Conservation (phyloP, 495 filamentous ascomycete genomes). For the Trichocladium uniseriatum region DNA sequence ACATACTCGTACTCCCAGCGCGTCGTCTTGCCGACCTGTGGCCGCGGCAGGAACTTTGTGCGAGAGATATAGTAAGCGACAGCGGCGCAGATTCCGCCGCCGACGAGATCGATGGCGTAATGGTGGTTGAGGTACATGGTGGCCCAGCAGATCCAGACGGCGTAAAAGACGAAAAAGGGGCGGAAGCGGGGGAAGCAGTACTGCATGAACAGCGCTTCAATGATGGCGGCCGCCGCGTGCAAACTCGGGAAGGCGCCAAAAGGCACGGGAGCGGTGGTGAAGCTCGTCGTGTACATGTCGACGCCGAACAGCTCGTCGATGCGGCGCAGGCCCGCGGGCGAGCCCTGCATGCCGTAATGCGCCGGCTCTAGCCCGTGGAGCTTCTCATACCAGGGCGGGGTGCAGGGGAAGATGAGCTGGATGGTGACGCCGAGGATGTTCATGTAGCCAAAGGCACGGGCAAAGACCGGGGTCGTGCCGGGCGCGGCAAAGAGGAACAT, state of each 20-base stretch:
- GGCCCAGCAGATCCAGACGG: conserved; percentile 94
- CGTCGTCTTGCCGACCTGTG: conserved; percentile 72
- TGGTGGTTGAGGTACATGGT: conserved; percentile 97
- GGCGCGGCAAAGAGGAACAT: conserved; percentile 86
- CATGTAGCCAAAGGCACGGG: conserved; percentile 83
- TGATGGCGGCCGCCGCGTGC: conserved; percentile 74
- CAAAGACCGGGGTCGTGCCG: conserved; percentile 75
- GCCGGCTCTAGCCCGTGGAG: conserved; percentile 75
- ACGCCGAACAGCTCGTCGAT: conserved; percentile 82
- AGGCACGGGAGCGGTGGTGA: conserved; percentile 79
- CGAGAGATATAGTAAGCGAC: conserved; percentile 71
- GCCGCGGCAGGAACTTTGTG: conserved; percentile 67
- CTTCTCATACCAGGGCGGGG: conserved; percentile 93
- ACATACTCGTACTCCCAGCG: conserved; percentile 96
- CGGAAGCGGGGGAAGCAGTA: conserved; percentile 75
- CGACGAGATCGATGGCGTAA: conserved; percentile 88
- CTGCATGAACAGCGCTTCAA: conserved; percentile 88
- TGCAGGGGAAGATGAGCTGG: conserved; percentile 84
- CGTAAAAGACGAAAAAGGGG: conserved; percentile 69
- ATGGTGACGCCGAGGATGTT: conserved; percentile 76
- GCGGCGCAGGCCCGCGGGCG: conserved; percentile 78
- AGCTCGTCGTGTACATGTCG: conserved; percentile 83
- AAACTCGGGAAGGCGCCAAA: conserved; percentile 92
- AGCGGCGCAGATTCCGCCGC: conserved; percentile 72
- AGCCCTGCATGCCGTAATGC: conserved; percentile 81